These are phyloP conservation scores for Ogataea angusta DNA, from an alignment of 805 yeast genomes.

Conservation along the genomic window DNA sequence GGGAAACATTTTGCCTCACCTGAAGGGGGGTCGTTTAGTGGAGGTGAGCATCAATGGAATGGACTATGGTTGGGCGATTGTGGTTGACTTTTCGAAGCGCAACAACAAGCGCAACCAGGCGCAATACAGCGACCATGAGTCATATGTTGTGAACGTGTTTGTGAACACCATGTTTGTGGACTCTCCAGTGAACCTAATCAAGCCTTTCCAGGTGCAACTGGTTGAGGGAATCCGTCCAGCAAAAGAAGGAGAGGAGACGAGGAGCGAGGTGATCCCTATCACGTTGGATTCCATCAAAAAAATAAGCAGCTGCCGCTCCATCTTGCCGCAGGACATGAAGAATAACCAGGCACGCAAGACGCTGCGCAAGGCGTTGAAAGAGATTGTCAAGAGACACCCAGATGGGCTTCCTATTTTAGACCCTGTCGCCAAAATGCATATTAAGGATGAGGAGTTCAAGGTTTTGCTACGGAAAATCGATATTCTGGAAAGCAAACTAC, in stretches of 20 bases:
- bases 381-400: conserved; percentile 78
- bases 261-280: conserved; percentile 79
- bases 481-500: conserved; percentile 72
- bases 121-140: conserved; percentile 79
- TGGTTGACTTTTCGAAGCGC: conserved; percentile 73
- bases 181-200: conserved; percentile 78
- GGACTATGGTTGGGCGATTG: conserved; percentile 97
- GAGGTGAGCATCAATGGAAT: conserved; percentile 57
- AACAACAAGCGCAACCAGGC: conserved; percentile 50
- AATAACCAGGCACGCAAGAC: conserved; percentile 56
- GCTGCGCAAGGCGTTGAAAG: conserved; percentile 68
- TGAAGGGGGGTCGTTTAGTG: conserved; percentile 86
- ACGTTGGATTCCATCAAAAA: conserved; percentile 72
- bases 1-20: conserved; percentile 72
- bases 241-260: conserved; percentile 61
- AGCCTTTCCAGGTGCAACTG: conserved; percentile 71
- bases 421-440: conserved; percentile 90
- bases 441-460: conserved; percentile 65
- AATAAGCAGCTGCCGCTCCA: conserved; percentile 77
- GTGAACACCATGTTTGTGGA: conserved; percentile 75
- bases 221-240: conserved; percentile 92
- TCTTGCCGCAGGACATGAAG: conserved; percentile 72
- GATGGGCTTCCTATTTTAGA: conserved; percentile 91
- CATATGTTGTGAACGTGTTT: conserved; percentile 83
- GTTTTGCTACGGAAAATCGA: conserved; percentile 72